Base-by-base conservation (phyloP, 768 basidiomycete species). In the Lactifluus hygrophoroides region DNA sequence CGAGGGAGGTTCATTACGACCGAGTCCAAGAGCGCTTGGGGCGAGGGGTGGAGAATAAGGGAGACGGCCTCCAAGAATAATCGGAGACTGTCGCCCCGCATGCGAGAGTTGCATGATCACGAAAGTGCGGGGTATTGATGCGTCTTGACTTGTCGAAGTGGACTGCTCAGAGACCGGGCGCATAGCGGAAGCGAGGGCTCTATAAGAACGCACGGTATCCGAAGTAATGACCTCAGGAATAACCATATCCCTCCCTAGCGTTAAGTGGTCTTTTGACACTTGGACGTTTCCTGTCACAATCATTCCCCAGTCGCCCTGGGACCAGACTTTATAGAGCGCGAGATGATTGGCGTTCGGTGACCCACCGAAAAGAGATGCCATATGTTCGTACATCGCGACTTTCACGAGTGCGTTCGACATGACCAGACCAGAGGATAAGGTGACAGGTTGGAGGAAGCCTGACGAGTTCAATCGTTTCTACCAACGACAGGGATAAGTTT, bases 381-480 rank as follows among this genome's bases (percentile, higher is more conserved):
- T 75, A 65, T 91, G 86, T 69, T 97, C 94, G 63, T 94, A 94
- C 80, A 94, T 77, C 0, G 94, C 85, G n/a, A 82, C 90, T 92
- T 97, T 64, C 11, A 63, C 64, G 14, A 64, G 57, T 16, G 57
- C 28, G 23, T 64, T 64, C n/a, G 57, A 37, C 16, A 64, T 49
- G 34, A 54, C 47, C 9, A 28, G 16, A 23, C 64, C 61, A 5
- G 54, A 64, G 3, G 64, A 61, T 38, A 64, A 52, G 23, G 45
- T 16, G 38, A 60, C 47, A 1, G 61, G 54, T 11, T 47, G 53
- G 38, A 8, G 17, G 27, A 38, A 32, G 45, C 53, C 56, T 19
- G 27, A 50, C 1, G 19, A 32, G 9, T 3, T 38, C 35, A 50
- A 37, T 27, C 16, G 17, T n/a, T 25, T 21, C 17, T 19, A 11